Conservation (phyloP, 208 protist genomes). For the Trypanosomatidae sp. region DNA sequence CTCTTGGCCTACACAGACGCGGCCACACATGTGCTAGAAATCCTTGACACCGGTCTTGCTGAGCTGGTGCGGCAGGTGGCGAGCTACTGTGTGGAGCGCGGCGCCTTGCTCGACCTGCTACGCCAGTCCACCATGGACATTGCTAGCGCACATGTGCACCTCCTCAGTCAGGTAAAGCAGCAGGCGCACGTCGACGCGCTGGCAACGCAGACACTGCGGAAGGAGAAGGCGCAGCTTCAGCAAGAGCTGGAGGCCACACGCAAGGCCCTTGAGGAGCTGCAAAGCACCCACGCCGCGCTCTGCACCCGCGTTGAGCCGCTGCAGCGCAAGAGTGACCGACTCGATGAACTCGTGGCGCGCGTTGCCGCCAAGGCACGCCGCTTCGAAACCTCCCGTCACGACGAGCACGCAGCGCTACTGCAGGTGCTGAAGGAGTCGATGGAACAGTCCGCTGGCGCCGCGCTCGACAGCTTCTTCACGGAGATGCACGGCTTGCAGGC, state of each 20-base stretch:
- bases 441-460: constrained; percentile 42
- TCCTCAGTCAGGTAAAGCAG: constrained; percentile 71
- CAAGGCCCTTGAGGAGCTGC: constrained; percentile 18
- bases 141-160: constrained; percentile 43
- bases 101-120: constrained; percentile 75
- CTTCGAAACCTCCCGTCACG: constrained; percentile 51
- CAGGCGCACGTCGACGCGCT: constrained; percentile 21
- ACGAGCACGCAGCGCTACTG: constrained; percentile 62
- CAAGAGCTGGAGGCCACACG: background rate
- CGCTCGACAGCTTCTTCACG: constrained; percentile 58
- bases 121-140: constrained; percentile 76
- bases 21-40: constrained; percentile 48
- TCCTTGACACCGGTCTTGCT: constrained; percentile 72
- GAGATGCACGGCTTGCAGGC: constrained; percentile 31
- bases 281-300: constrained; percentile 15
- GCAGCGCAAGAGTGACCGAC: constrained; percentile 55
- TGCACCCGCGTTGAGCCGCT: constrained; percentile 37
- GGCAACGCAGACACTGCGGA: constrained; percentile 28
- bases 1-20: constrained; percentile 65
- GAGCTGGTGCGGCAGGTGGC: constrained; percentile 79
- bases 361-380: constrained; percentile 53
- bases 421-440: constrained; percentile 75
- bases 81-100: constrained; percentile 71
- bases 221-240: constrained; percentile 26
- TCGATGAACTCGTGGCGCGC: constrained; percentile 73